Base-by-base conservation (phyloP, 2,329 filamentous ascomycete genomes). In the Botrytis elliptica region DNA sequence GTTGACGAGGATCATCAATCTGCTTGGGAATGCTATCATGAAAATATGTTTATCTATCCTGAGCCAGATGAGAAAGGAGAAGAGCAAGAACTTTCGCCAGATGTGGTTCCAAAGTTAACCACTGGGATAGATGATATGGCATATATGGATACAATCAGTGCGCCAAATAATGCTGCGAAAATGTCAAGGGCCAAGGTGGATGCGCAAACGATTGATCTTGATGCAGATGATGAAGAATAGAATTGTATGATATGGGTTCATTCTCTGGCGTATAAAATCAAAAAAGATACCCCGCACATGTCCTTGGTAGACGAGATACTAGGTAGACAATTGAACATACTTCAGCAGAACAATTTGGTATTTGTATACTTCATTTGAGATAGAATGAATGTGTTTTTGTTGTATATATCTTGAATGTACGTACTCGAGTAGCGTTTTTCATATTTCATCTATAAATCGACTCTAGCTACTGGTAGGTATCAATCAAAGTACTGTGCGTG, bases 1-100 rank as follows among this genome's bases (percentile, higher is more conserved):
- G 87, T 92, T 70, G 93, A 97, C 81, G 93, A 97, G 82, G 92
- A 96, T 79, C 89, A 90, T 72, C 87, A 90, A 76, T 88, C 89
- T 74, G 91, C 94, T 5, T 97, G 93, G 89, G 87, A 89, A 44
- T 87, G 90, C 46, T 97, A 94, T 82, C 87, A 91, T 74, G 89
- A 92, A 77, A 91, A 90, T 76, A 88, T 97, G 76, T 91, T 93
- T 71, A 77, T 80, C 16, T 77, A 77, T 62, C 36, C 72, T 14
- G 59, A 59, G 4, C 55, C 55, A 46, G 74, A 75, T 44, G 75
- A 76, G 20, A 72, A 72, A 40, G 74, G 71, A 18, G 65, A 74
- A 46, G 60, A 67, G 10, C 69, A 75, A 16, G 74, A 76, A 18
- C 76, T 80, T 20, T 55, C 76, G 22, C 66, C 74, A n/a, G 69